These are phyloP conservation scores for Wickerhamiella spandovensis DNA, from an alignment of 805 yeast species.

Conservation along the genomic window DNA sequence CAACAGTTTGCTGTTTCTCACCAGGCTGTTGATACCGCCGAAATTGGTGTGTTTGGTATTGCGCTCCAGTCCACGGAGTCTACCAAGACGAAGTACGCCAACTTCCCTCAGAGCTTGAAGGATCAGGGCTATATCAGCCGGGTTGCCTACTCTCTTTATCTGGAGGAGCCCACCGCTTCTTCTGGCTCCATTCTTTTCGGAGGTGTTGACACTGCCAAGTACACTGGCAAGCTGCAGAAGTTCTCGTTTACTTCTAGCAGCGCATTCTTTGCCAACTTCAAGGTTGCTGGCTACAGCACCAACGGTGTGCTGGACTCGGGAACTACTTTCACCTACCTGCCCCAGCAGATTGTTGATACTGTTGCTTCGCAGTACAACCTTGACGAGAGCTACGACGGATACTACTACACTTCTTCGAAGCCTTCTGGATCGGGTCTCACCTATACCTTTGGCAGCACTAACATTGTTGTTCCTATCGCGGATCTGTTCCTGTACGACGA, in stretches of 20 bases:
- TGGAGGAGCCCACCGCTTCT: constrained; percentile 5
- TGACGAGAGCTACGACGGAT: neutral
- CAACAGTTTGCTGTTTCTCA: constrained; percentile 64
- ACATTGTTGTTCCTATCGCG: constrained; percentile 15
- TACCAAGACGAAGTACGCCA: constrained; percentile 12
- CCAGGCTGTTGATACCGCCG: constrained; percentile 38
- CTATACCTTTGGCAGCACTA: constrained; percentile 15
- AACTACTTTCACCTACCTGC: constrained; percentile 35
- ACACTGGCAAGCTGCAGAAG: constrained; percentile 32
- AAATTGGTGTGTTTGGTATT: constrained; percentile 21
- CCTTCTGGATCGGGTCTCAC: neutral
- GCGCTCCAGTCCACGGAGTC: constrained; percentile 23
- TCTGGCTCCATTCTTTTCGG: constrained; percentile 51
- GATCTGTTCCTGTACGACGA: constrained; percentile 18
- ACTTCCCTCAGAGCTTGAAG: constrained; percentile 21
- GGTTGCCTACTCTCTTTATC: constrained; percentile 32
- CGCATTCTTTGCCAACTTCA: constrained; percentile 9
- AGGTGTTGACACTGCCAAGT: constrained; percentile 53
- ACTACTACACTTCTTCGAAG: neutral
- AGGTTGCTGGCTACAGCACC: constrained; percentile 4
- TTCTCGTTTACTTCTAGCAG: constrained; percentile 20
- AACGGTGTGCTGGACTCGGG: constrained; percentile 37
- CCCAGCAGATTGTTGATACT: constrained; percentile 15
- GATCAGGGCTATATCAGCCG: constrained; percentile 27
- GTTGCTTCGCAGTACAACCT: constrained; percentile 9